A percentile compares a stretch with the other conserved stretches of the same genome.
Evolutionary conservation across 352 stramenopile species (phyloP).

Genomic region (Globisporangium recalcitrans): DNA sequence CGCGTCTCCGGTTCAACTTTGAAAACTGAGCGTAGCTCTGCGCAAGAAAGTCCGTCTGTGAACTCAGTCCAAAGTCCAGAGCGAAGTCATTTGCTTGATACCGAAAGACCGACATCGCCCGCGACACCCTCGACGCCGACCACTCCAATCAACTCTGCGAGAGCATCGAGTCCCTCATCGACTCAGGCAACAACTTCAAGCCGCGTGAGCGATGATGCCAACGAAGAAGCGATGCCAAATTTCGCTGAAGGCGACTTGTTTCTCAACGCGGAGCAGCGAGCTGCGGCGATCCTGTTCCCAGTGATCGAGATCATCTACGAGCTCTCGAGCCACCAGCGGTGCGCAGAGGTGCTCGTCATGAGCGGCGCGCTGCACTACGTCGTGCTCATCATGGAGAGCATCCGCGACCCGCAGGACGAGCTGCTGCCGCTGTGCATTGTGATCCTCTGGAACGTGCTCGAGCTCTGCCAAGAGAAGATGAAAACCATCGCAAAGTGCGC

Average conservation of each 20-base stretch:
- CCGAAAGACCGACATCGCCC: constrained; percentile 3
- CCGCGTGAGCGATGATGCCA: not conserved
- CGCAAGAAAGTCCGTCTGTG: not conserved
- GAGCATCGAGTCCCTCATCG: not conserved
- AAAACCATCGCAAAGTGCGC: constrained; percentile 29
- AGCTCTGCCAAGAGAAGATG: constrained; percentile 58
- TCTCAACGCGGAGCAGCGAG: constrained; percentile 9
- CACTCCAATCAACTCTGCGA: constrained; percentile 8
- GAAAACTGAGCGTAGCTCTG: not conserved
- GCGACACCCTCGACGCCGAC: constrained; percentile 11
- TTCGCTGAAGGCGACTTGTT: not conserved
- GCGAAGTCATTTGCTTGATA: not conserved
- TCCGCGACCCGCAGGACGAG: constrained; percentile 56
- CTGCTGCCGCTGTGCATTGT: constrained; percentile 62
- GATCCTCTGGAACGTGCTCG: constrained; percentile 72
- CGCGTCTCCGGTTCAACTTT: not conserved
- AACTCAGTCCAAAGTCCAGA: not conserved
- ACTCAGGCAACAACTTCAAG: not conserved
- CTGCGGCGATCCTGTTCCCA: constrained; percentile 43
- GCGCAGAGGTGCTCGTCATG: constrained; percentile 62
- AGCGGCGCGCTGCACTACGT: constrained; percentile 61
- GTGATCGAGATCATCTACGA: constrained; percentile 62
- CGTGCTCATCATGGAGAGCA: constrained; percentile 52
- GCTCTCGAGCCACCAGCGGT: constrained; percentile 58
- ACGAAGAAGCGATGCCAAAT: not conserved